These are phyloP conservation scores for Rutstroemia sp. DNA, from an alignment of 2,329 filamentous ascomycete species.

Conservation along the genomic window DNA sequence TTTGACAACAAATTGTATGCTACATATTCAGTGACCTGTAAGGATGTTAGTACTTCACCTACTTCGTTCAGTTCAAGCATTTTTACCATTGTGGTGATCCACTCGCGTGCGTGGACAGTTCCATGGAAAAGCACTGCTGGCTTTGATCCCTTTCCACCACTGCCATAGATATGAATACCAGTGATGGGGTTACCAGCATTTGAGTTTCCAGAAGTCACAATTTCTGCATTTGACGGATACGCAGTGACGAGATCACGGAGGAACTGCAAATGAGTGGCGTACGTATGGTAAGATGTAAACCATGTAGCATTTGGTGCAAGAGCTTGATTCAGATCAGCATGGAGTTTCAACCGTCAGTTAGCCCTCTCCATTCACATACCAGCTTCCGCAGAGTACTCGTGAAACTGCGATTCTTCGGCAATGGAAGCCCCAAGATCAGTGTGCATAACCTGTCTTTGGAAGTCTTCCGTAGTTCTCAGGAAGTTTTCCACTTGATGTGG, in stretches of 20 bases:
- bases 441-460: conserved; percentile 34
- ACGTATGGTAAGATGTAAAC: conserved; percentile 47
- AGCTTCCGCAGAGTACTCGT: not conserved
- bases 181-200: conserved; percentile 37
- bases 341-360: conserved; percentile 1
- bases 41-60: not conserved
- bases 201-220: conserved; percentile 43
- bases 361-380: conserved; percentile 5
- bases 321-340: conserved; percentile 13
- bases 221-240: conserved; percentile 39
- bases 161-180: conserved; percentile 48
- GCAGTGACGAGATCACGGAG: conserved; percentile 38
- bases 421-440: conserved; percentile 38
- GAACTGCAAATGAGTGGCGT: conserved; percentile 43
- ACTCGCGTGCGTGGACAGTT: conserved; percentile 53
- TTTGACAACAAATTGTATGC: conserved; percentile 41
- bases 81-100: conserved; percentile 43
- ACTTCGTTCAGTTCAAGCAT: not conserved
- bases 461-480: conserved; percentile 28
- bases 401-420: conserved; percentile 28
- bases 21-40: conserved; percentile 41
- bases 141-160: conserved; percentile 35
- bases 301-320: conserved; percentile 33
- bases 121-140: conserved; percentile 49
- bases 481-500: conserved; percentile 33